These are phyloP conservation scores for Penicillium canariense DNA, from an alignment of 495 filamentous ascomycete species.

Conservation along the genomic window DNA sequence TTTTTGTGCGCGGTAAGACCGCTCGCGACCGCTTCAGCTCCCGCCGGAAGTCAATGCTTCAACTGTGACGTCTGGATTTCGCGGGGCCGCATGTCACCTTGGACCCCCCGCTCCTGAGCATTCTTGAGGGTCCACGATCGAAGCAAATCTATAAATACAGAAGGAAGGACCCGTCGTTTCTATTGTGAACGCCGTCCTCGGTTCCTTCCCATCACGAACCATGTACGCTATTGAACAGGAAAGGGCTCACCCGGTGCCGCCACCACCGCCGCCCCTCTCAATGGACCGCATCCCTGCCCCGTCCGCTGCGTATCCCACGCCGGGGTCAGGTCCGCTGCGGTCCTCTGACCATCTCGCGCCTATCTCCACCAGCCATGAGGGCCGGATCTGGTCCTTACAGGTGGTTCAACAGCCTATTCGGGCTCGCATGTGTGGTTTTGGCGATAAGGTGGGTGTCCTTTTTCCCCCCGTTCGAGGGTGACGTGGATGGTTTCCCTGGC, in stretches of 20 bases:
- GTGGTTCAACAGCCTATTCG: slow-evolving; percentile 91
- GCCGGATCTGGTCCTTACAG: slow-evolving; percentile 62
- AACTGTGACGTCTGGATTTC: slow-evolving; percentile 34
- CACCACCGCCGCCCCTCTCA: slow-evolving; percentile 42
- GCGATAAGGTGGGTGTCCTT: slow-evolving; percentile 74
- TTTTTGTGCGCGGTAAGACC: slow-evolving; percentile 7
- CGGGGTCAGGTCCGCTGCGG: slow-evolving; percentile 33
- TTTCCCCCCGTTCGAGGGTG: neutral
- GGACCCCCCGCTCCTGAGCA: slow-evolving; percentile 9
- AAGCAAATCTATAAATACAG: slow-evolving; percentile 13
- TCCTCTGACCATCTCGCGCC: slow-evolving; percentile 39
- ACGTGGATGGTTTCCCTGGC: neutral
- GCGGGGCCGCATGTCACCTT: slow-evolving; percentile 30
- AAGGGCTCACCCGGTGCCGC: slow-evolving; percentile 40
- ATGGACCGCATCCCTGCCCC: slow-evolving; percentile 49
- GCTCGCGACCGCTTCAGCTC: slow-evolving; percentile 7
- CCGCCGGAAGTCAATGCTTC: slow-evolving; percentile 31
- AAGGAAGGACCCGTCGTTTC: slow-evolving; percentile 13
- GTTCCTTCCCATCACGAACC: slow-evolving; percentile 28
- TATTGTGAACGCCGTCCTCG: slow-evolving; percentile 20
- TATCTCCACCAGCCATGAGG: slow-evolving; percentile 41
- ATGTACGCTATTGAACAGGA: slow-evolving; percentile 48
- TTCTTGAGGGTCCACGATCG: slow-evolving; percentile 8
- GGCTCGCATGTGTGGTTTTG: slow-evolving; percentile 98
- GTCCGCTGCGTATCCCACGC: slow-evolving; percentile 41